A percentile compares a stretch with the other conserved stretches of the same genome.
phyloP scores from a whole-genome alignment of 2,329 filamentous ascomycete species.

The Hortaea werneckii region DNA sequence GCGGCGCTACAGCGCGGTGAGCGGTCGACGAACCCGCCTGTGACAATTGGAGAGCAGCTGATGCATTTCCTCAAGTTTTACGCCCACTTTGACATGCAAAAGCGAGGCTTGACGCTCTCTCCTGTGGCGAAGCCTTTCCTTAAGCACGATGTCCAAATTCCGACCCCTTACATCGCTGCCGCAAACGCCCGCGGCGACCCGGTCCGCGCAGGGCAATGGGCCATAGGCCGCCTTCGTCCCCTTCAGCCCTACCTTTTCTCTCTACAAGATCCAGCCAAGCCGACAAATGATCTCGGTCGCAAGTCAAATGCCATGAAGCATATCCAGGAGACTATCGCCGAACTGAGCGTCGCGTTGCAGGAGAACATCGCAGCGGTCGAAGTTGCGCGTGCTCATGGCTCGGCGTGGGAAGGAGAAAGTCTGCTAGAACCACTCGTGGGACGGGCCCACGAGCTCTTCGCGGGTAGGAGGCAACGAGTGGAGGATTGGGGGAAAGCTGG shows the following conservation, averaged over 20 bases:
- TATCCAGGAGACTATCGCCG: constrained; percentile 35
- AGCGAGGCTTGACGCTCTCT: constrained; percentile 40
- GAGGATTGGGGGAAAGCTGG: constrained; percentile 15
- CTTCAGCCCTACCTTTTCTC: constrained; percentile 36
- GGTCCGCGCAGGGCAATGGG: constrained; percentile 25
- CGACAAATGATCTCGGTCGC: constrained; percentile 47
- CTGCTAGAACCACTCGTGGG: constrained; percentile 18
- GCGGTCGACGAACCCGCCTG: constrained; percentile 2
- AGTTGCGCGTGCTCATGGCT: neutral
- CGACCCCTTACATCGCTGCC: constrained; percentile 3
- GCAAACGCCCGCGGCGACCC: constrained; percentile 11
- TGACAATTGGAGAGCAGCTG: constrained; percentile 34
- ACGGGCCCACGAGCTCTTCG: constrained; percentile 17
- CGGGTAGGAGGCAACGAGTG: constrained; percentile 12
- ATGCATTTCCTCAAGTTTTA: constrained; percentile 43
- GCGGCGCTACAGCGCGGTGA: constrained; percentile 36
- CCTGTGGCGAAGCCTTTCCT: constrained; percentile 27
- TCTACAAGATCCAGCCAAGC: constrained; percentile 50
- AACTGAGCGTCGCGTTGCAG: constrained; percentile 9
- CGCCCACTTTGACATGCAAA: constrained; percentile 34
- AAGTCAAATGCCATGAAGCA: constrained; percentile 40
- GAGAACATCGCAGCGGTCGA: neutral
- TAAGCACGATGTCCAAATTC: constrained; percentile 13
- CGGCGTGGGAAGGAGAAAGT: neutral
- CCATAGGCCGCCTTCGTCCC: constrained; percentile 26